Percentiles rank a stretch among this genome's conserved stretches.
Conservation (phyloP, 371 early-diverging fungal genomes). For the Chytridium lagenaria region DNA sequence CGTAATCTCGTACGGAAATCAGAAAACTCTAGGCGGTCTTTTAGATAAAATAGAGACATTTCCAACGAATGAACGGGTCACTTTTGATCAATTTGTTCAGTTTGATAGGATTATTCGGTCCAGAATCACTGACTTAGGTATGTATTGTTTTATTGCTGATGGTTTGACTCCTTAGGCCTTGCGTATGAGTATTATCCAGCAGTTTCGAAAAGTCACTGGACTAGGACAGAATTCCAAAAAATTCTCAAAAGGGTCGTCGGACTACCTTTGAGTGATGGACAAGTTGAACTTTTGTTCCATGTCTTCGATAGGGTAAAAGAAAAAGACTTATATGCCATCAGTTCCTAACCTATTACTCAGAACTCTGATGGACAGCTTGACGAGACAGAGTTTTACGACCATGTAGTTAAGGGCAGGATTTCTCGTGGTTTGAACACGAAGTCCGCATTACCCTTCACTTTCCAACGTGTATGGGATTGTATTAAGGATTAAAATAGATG, state of each 20-base stretch:
- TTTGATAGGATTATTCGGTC: slow-evolving; percentile 40
- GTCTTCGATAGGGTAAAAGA: slow-evolving; percentile 37
- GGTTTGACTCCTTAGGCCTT: slow-evolving; percentile 20
- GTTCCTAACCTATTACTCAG: neutral
- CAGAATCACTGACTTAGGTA: slow-evolving; percentile 35
- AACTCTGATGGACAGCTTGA: slow-evolving; percentile 32
- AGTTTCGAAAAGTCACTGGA: slow-evolving; percentile 22
- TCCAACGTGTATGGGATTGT: slow-evolving; percentile 18
- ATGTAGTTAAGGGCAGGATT: slow-evolving; percentile 34
- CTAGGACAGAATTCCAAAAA: slow-evolving; percentile 27
- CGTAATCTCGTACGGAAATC: slow-evolving; percentile 31
- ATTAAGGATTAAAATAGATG: neutral
- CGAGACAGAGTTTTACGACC: slow-evolving; percentile 37
- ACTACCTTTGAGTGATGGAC: slow-evolving; percentile 30
- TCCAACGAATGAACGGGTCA: slow-evolving; percentile 28
- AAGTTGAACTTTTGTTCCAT: slow-evolving; percentile 38
- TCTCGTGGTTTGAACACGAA: slow-evolving; percentile 22
- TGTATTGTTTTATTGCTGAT: neutral
- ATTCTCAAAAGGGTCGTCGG: slow-evolving; percentile 36
- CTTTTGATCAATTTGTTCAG: slow-evolving; percentile 37
- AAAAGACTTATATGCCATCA: neutral
- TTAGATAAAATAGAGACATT: slow-evolving; percentile 12
- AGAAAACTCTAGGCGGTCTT: slow-evolving; percentile 15
- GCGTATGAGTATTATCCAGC: slow-evolving; percentile 42
- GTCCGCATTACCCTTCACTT: slow-evolving; percentile 8